Evolutionary conservation across 2,329 filamentous ascomycete species (phyloP).

Genomic region (Pestalotiopsis sp.): DNA sequence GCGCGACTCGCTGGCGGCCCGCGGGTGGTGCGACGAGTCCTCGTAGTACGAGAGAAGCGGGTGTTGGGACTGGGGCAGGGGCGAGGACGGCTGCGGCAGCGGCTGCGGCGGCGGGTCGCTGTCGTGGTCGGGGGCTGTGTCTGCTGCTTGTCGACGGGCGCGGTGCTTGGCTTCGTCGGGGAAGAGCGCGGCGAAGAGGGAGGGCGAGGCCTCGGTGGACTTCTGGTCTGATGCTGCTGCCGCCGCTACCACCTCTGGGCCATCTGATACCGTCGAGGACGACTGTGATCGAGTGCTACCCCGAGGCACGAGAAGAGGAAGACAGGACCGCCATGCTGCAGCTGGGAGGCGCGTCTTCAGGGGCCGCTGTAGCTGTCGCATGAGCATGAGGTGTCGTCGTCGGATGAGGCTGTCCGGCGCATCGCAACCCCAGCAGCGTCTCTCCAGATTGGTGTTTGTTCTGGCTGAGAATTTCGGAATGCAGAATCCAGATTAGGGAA

Average conservation of each 20-base stretch:
- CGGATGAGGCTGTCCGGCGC: constrained; percentile 26
- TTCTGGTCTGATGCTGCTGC: constrained; percentile 12
- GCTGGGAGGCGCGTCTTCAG: constrained; percentile 32
- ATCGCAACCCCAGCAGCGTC: constrained; percentile 21
- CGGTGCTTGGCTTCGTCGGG: constrained; percentile 46
- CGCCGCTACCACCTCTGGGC: background rate
- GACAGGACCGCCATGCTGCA: constrained; percentile 27
- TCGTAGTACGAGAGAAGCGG: constrained; percentile 6
- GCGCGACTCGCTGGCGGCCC: background rate
- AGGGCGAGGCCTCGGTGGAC: constrained; percentile 10
- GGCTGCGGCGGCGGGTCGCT: background rate
- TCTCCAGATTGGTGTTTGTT: background rate
- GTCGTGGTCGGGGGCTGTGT: background rate
- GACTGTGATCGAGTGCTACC: constrained; percentile 19
- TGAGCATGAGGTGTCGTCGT: constrained; percentile 31
- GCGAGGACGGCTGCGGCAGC: background rate
- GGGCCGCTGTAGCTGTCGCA: constrained; percentile 34
- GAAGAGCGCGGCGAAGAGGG: constrained; percentile 54
- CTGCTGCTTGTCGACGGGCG: constrained; percentile 7
- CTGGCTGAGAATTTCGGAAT: background rate
- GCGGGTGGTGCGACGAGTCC: constrained; percentile 3
- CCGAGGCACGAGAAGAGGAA: constrained; percentile 17
- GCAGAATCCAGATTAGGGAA: background rate
- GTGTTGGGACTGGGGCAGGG: background rate
- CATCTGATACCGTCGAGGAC: background rate